Base-by-base conservation (phyloP, 1,284 basidiomycete genomes). In the Puccinia polysora region DNA sequence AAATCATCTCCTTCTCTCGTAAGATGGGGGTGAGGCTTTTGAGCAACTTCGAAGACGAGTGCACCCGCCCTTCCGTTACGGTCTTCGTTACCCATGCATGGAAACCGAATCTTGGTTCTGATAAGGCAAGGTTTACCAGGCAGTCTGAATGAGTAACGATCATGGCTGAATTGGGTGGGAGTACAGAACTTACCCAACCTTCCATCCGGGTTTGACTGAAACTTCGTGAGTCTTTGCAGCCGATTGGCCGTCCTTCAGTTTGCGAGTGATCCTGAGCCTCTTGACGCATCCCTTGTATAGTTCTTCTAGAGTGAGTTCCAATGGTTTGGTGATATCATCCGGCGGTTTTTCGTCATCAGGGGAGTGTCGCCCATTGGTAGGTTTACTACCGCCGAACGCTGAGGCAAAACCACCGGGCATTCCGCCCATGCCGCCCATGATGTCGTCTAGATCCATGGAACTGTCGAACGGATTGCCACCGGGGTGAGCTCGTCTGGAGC, bases 191-290 rank as follows among this genome's bases (percentile, higher is more conserved):
- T 50, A 72, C 52, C 58, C 36, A n/a, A 32, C 81, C 76, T 84
- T 84, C 82, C 82, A 84, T 20, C 83, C 83, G 12, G 93, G 89
- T 76, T 88, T 86, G 68, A 95, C 86, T n/a, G 86, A 84, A 75
- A 95, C 89, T 78, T 93, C 90, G 73, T 96, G 85, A 7, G 94
- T 87, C 81, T 93, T 96, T 75, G 95, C 90, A 80, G 96, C 91
- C 14, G 86, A 87, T 10, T 82, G 81, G 0, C 94, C 92, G 71
- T 84, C 83, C 28, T 87, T 80, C 68, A 89, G 81, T 76, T 86
- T 85, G 65, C 93, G 86, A 3, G 87, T 87, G 73, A 97, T 86
- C 81, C 93, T 95, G 74, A 98, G 85, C 76, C 87, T 89, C 81
- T 97, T 97, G 32, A 87, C 88, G 1, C 88, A 84, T 40, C 96